Evolutionary conservation across 805 yeast species (phyloP), one percentile per base, ranked within the genome.

Genomic region (Spathaspora girioi): DNA sequence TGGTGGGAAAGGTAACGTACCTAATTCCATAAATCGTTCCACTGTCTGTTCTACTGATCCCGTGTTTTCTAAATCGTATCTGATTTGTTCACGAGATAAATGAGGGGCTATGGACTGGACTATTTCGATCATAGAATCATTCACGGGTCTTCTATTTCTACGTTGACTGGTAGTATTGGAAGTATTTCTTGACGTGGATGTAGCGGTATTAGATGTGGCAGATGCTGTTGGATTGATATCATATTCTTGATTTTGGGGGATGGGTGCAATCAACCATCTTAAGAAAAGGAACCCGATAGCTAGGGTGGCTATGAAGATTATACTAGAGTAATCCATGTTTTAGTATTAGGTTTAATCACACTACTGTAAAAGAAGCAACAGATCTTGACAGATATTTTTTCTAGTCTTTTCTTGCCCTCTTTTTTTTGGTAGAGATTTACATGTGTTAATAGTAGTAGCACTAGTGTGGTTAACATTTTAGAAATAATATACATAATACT

Each of bases 1-100:
- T 5, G 81, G 79, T 6, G 89, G 86, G 52, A 66, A 70, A 17
- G 90, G 89, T 48, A 86, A 76, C 14, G 70, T 69, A 11, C 87
- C 85, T 38, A 77, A 81, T 48, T 79, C 78, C 63, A 93, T 74
- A 56, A 80, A 84, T 43, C 83, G 77, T 48, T 90, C 88, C 9
- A 91, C 84, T 0, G 98, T 92, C 8, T 68, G 79, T 65, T 89
- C 92, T 1, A 92, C 92, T 7, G 87, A 84, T 0, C 96, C 96
- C 0, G 94, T 82, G 53, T 81, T 75, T 60, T 84, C 83, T 54
- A 94, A 77, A 64, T 87, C 96, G 54, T 76, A 75, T 54, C 84
- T 75, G 54, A 94, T 89, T 63, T 88, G 96, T 7, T 80, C 87
- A 3, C 69, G 77, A 1, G 87, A 75, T 31, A 89, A 70, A 18